Base-by-base conservation (phyloP, 352 stramenopile genomes). In the Halophytophthora polymorphica region DNA sequence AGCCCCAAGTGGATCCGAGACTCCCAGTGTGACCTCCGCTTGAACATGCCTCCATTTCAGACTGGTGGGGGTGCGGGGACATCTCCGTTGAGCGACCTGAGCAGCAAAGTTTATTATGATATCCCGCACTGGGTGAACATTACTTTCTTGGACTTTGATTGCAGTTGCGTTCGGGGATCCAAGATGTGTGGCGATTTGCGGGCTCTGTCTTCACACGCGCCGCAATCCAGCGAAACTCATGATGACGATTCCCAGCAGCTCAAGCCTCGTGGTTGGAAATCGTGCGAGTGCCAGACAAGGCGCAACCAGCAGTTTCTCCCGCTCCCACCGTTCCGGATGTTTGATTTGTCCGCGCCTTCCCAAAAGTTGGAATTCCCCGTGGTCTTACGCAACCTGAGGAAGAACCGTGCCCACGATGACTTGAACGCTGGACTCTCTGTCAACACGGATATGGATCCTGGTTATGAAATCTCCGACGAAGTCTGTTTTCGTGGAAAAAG, bases 81-180 rank as follows among this genome's bases (percentile, higher is more conserved):
- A 12, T 38, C 33, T 17, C 18, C 12, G 41, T 23, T 42, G 12
- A 40, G 15, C 2, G 42, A 53, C 11, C 25, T 37, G 5, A 48
- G 19, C 17, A 47, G 59, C 11, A 55, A 61, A 17, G 18, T 65
- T 13, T 56, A 38, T 5, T 98, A 97, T 60, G 90, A 98, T 44
- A 79, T 98, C 21, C 96, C 96, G 0, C 96, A 99, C 64, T 99
- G 95, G 95, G 86, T 96, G 8, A 93, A 93, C 53, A 78, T 96
- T 22, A 88, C 76, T 13, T 96, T 95, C 54, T 67, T 94, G 40
- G 81, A 93, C 56, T 90, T 86, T 49, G 78, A 88, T 23, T 90
- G 83, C 39, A 55, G 55, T 23, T 92, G 81, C 31, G 50, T 40
- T 4, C 50, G 44, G 51, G 19, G 35, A 23, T 55, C 22, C 35